phyloP scores from a whole-genome alignment of 495 filamentous ascomycete genomes.

The Aeminium ludgeri region DNA sequence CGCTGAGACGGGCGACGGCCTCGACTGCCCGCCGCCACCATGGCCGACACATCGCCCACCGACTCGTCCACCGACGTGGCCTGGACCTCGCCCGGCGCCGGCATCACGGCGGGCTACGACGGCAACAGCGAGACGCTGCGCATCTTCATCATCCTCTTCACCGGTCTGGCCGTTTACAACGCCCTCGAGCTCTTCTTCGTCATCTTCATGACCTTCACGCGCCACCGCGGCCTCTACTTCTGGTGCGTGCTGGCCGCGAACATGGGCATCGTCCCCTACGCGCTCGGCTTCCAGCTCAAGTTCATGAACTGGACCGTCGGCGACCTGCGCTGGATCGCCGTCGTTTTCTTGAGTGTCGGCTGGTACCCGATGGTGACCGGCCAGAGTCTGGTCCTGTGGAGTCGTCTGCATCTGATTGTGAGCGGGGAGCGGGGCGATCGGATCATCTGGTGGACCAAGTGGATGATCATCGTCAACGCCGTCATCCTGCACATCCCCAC shows the following conservation, averaged over 20 bases:
- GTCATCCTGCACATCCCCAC: constrained; percentile 34
- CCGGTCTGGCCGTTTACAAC: constrained; percentile 26
- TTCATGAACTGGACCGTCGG: constrained; percentile 29
- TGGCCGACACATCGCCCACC: too few species aligned
- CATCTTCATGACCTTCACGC: constrained; percentile 34
- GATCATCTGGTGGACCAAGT: not conserved
- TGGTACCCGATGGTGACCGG: constrained; percentile 36
- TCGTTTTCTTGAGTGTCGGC: constrained; percentile 32
- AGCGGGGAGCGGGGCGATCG: not conserved
- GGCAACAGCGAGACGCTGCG: not conserved
- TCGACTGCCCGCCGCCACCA: too few species aligned
- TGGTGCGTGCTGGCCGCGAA: constrained; percentile 33
- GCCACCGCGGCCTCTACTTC: constrained; percentile 38
- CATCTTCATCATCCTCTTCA: constrained; percentile 1
- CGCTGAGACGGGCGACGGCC: too few species aligned
- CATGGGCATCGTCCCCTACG: constrained; percentile 31
- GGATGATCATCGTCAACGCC: constrained; percentile 10
- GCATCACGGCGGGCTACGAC: constrained; percentile 6
- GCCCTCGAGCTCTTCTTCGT: constrained; percentile 33
- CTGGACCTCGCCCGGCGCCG: constrained; percentile 1
- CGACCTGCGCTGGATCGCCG: constrained; percentile 19
- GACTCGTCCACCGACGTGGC: too few species aligned
- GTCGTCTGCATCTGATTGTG: constrained; percentile 3
- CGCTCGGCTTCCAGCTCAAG: constrained; percentile 35
- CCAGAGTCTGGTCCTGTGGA: constrained; percentile 2